Percentiles rank a stretch among this genome's conserved stretches.
Evolutionary conservation across 1,139 yeast genomes (phyloP).

Genomic region (Scheffersomyces illinoinensis): DNA sequence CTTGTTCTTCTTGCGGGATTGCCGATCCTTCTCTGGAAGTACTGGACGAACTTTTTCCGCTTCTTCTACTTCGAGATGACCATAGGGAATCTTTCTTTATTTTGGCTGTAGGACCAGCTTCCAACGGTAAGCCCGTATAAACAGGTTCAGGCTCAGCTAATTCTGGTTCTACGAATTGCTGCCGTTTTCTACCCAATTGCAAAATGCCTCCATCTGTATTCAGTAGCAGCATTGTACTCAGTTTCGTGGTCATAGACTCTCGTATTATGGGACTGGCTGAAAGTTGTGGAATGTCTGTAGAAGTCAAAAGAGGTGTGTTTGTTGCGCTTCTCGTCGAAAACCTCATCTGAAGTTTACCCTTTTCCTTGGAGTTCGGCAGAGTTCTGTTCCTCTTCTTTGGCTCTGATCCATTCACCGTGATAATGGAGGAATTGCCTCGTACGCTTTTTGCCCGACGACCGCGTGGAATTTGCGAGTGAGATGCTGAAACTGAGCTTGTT

Average conservation of each 20-base stretch:
- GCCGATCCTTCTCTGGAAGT: slow-evolving; percentile 8
- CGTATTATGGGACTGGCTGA: background rate
- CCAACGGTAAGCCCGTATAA: slow-evolving; percentile 69
- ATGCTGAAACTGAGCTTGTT: background rate
- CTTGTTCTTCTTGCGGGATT: slow-evolving; percentile 2
- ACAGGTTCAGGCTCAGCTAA: slow-evolving; percentile 51
- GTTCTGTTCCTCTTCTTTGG: background rate
- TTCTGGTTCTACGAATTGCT: slow-evolving; percentile 57
- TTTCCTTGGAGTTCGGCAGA: background rate
- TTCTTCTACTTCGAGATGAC: slow-evolving; percentile 29
- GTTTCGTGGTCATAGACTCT: background rate
- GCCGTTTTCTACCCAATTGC: slow-evolving; percentile 11
- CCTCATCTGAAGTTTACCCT: background rate
- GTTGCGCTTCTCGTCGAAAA: background rate
- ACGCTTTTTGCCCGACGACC: background rate
- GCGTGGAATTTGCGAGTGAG: background rate
- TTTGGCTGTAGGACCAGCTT: slow-evolving; percentile 57
- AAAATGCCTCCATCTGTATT: slow-evolving; percentile 5
- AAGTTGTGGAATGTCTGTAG: background rate
- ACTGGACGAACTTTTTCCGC: slow-evolving; percentile 7
- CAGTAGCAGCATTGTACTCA: background rate
- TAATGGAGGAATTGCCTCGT: background rate
- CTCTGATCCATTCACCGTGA: background rate
- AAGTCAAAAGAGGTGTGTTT: background rate
- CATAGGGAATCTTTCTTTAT: slow-evolving; percentile 53